Conservation (phyloP, 2,329 filamentous ascomycete genomes). For the Talaromyces sp. region DNA sequence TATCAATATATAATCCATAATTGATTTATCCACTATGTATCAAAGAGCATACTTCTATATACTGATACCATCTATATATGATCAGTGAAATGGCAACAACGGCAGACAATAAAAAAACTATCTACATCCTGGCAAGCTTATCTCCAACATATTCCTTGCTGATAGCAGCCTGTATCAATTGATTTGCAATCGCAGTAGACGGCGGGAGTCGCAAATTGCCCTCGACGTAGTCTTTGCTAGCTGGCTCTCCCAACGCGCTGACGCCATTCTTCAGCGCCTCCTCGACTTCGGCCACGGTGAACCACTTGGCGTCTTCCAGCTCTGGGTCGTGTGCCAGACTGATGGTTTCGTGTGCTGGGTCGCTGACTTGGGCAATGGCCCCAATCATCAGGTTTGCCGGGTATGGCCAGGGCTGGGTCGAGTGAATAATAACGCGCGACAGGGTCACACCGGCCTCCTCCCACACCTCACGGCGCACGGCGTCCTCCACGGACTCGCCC, state of each 20-base stretch:
- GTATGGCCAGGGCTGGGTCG: slow-evolving; percentile 83
- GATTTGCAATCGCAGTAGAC: slow-evolving; percentile 85
- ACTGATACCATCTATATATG: neutral
- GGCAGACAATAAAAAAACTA: neutral
- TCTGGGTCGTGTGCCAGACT: slow-evolving; percentile 84
- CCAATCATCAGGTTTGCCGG: slow-evolving; percentile 81
- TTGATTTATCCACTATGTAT: neutral
- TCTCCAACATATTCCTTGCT: slow-evolving; percentile 62
- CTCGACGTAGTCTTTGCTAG: slow-evolving; percentile 66
- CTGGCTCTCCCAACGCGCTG: slow-evolving; percentile 61
- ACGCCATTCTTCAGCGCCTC: slow-evolving; percentile 66
- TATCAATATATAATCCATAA: neutral
- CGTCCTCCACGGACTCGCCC: slow-evolving; percentile 79
- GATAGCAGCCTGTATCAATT: slow-evolving; percentile 74
- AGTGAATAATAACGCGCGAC: slow-evolving; percentile 75
- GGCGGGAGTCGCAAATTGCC: slow-evolving; percentile 78
- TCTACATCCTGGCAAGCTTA: slow-evolving; percentile 49
- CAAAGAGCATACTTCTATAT: neutral
- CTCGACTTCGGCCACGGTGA: slow-evolving; percentile 71
- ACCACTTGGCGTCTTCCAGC: slow-evolving; percentile 87
- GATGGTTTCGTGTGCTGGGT: slow-evolving; percentile 74
- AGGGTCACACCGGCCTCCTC: slow-evolving; percentile 76
- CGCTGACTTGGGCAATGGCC: slow-evolving; percentile 75
- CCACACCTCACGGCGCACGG: slow-evolving; percentile 78
- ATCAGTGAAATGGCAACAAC: neutral